Base-by-base conservation (phyloP, 495 filamentous ascomycete species). In the Rostrohypoxylon terebratum region DNA sequence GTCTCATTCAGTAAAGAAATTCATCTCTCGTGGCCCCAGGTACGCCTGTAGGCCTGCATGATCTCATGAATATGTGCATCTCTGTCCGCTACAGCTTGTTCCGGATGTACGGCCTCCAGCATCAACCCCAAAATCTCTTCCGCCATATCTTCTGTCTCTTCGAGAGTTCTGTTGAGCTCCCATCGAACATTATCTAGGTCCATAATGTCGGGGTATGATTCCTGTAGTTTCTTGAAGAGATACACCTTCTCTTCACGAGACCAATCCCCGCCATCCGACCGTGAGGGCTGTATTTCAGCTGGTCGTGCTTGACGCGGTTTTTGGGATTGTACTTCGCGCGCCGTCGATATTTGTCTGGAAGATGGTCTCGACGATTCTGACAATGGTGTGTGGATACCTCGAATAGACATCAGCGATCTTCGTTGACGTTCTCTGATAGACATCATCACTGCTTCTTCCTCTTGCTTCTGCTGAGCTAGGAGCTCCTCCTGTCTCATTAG, bases 141-240 rank as follows among this genome's bases (percentile, higher is more conserved):
- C 20, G 77, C 48, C 69, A 73, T 71, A 10, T 50, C 40, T 55
- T 68, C 75, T 20, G 72, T 70, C 20, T 79, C 75, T 20, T 60
- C 61, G 20, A 68, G 33, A 9, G 68, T 68, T 61, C 68, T 69
- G 40, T 77, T 57, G 20, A 78, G 33, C 14, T 71, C 69, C 71
- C 68, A 75, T 4, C 66, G 57, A 25, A 75, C 10, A 16, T 51
- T 38, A 18, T 70, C 59, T 1, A 78, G 36, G 33, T 75, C 63
- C 14, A 66, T 63, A 16, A 74, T 44, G 16, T 61, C 31, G 4
- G 76, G 76, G 31, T 69, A 78, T 16, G 74, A 75, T 7, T 67
- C 45, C 44, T 78, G 76, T 58, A 78, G 75, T 34, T 72, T 60
- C 51, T 48, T 42, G 51, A 76, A 74, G n/a, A 78, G 71, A 20